Conservation (phyloP, 2,329 filamentous ascomycete species). For the Fusarium nisikadoi region DNA sequence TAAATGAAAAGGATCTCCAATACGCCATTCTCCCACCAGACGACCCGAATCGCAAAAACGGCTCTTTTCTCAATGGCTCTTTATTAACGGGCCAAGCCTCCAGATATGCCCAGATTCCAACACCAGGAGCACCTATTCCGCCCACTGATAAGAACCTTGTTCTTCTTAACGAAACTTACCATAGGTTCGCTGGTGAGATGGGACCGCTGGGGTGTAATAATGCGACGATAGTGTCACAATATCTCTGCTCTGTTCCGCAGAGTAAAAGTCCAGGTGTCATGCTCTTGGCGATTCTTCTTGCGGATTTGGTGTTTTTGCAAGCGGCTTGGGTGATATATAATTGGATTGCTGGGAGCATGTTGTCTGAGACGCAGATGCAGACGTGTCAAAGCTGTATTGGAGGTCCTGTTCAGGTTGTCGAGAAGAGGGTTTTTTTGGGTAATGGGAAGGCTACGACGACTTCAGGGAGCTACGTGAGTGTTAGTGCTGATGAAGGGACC, state of each 20-base stretch:
- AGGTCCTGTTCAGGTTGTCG: not conserved
- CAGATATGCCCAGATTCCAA: slow-evolving; percentile 8
- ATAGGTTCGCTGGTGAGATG: not conserved
- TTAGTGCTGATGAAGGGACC: not conserved
- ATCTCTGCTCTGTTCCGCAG: slow-evolving; percentile 24
- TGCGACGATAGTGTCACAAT: slow-evolving; percentile 19
- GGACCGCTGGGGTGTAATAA: not conserved
- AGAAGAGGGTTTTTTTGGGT: not conserved
- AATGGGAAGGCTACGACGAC: not conserved
- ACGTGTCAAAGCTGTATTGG: slow-evolving; percentile 4
- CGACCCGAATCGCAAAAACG: slow-evolving; percentile 7
- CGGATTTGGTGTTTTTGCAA: slow-evolving; percentile 28
- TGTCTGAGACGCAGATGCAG: not conserved
- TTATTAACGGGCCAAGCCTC: not conserved
- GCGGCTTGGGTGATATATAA: slow-evolving; percentile 23
- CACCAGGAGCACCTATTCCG: not conserved
- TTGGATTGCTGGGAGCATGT: slow-evolving; percentile 1
- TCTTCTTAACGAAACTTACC: slow-evolving; percentile 15
- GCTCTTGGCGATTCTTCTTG: slow-evolving; percentile 20
- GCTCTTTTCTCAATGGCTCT: not conserved
- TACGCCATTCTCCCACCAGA: slow-evolving; percentile 23
- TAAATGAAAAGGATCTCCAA: not conserved
- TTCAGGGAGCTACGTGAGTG: not conserved
- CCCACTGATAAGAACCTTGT: not conserved
- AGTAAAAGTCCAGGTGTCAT: slow-evolving; percentile 21